These are phyloP conservation scores for Vanderwaltozyma tropicalis DNA, from an alignment of 805 yeast species.

Conservation along the genomic window DNA sequence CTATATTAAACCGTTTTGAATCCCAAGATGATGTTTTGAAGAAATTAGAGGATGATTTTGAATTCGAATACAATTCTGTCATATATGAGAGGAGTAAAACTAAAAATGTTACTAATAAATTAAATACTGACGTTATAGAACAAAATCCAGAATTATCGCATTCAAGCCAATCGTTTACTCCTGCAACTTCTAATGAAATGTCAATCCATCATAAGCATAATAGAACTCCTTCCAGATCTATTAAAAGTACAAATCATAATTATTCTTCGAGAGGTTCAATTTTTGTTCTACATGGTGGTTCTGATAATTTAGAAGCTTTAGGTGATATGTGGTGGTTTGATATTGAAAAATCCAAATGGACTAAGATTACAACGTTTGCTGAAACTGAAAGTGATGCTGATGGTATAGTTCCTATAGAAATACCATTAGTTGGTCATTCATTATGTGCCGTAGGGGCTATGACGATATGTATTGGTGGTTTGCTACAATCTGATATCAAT, in stretches of 20 bases:
- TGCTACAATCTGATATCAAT: constrained; percentile 18
- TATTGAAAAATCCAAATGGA: constrained; percentile 36
- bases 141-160: too few species aligned
- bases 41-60: not conserved
- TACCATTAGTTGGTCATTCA: constrained; percentile 24
- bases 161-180: too few species aligned
- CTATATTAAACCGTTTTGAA: not conserved
- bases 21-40: not conserved
- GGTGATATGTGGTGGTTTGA: constrained; percentile 46
- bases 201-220: too few species aligned
- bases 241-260: too few species aligned
- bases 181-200: too few species aligned
- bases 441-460: constrained; percentile 18
- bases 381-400: constrained; percentile 9
- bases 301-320: constrained; percentile 26
- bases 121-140: too few species aligned
- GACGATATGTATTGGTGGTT: constrained; percentile 21
- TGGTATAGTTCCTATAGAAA: constrained; percentile 8
- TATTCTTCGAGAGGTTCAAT: not conserved
- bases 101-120: too few species aligned
- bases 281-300: constrained; percentile 32
- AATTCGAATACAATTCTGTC: not conserved
- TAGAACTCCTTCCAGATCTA: too few species aligned
- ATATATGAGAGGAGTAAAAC: not conserved
- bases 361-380: constrained; percentile 7